Evolutionary conservation across 371 early-diverging fungal genomes (phyloP), one percentile per base, ranked within the genome.

Genomic region (Coemansia sp.): DNA sequence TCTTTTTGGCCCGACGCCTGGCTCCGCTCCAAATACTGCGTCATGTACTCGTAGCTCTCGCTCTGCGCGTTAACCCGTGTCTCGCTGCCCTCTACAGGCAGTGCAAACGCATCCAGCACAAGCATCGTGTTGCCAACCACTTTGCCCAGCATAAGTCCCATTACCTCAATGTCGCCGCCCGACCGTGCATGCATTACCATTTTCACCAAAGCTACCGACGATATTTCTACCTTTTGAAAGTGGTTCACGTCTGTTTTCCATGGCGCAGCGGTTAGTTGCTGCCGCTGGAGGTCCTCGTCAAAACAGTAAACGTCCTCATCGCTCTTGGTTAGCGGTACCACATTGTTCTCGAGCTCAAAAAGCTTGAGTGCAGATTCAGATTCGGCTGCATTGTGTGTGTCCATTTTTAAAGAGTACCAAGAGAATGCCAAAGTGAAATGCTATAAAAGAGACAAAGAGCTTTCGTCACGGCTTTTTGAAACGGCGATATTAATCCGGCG

Each of bases 71-170:
- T 97, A n/a, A 97, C 99, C 57, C 98, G 84, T n/a, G 99, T 98
- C 79, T 98, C 99, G 0, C 97, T 98, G 15, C 98, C 97, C 78
- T 98, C 97, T 7, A 98, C 99, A 0, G 99, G 99, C 57, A 98
- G 84, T 23, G 95, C 96, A 84, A 97, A 97, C 3, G 94, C 90
- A 73, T 98, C 99, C 90, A 97, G 91, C 49, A 98, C 89, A 67
- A 94, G 82, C 90, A 98, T 92, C 0, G 92, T 92, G 67, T 91
- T 88, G 46, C 88, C 94, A 15, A 83, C 75, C 7, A 98, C 86
- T 70, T 95, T 97, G 40, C 99, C 99, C 79, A 94, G 95, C 95
- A 98, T 93, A 57, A 96, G 82, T 1, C 99, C 99, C 99, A 98
- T 97, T 39, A 97, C 90, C 84, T 98, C 98, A 69, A 97, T 92